A percentile compares a stretch with the other conserved stretches of the same genome.
phyloP scores from a whole-genome alignment of 208 protist species.

The Leishmania guyanensis region DNA sequence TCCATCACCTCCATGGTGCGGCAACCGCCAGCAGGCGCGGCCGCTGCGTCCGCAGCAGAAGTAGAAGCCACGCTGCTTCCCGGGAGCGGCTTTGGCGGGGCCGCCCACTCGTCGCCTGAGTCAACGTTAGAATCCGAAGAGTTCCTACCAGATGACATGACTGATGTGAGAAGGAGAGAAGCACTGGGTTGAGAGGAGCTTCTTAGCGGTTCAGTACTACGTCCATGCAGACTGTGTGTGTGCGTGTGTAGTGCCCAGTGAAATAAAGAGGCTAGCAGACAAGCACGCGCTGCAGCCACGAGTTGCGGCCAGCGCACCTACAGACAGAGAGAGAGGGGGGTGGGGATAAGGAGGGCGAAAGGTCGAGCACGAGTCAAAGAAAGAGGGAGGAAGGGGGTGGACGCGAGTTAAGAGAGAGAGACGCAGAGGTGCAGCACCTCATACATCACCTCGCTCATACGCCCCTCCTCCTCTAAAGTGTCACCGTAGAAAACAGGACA shows the following conservation, averaged over 20 bases:
- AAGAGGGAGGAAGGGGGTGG: background rate
- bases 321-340: background rate
- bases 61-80: conserved; percentile 10
- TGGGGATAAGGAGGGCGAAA: background rate
- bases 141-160: conserved; percentile 16
- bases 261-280: background rate
- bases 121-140: conserved; percentile 28
- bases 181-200: background rate
- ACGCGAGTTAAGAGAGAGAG: background rate
- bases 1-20: conserved; percentile 41
- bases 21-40: conserved; percentile 1
- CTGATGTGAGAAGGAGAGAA: background rate
- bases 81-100: conserved; percentile 21
- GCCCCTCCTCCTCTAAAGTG: background rate
- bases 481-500: background rate
- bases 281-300: background rate
- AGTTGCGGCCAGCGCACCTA: background rate
- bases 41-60: background rate
- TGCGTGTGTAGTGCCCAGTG: background rate
- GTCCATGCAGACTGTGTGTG: background rate
- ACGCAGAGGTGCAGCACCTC: background rate
- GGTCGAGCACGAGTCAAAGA: background rate
- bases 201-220: background rate
- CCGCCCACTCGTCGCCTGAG: conserved; percentile 80
- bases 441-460: background rate